phyloP scores from a whole-genome alignment of 768 basidiomycete species.

The Lactarius sanguifluus region DNA sequence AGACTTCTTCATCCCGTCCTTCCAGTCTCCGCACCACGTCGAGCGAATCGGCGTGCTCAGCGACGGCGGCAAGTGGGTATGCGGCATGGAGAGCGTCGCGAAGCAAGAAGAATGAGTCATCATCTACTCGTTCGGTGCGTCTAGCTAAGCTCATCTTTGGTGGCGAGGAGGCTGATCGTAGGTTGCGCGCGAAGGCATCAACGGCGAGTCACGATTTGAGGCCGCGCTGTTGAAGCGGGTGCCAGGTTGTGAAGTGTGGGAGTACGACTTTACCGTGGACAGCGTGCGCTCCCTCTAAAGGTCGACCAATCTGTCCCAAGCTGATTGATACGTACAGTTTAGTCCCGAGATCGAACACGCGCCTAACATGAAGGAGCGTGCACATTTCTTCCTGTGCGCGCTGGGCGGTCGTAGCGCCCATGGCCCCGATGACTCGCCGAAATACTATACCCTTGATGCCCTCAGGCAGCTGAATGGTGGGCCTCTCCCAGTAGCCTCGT shows the following conservation, averaged over 20 bases:
- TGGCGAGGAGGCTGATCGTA: too few relatives aligned
- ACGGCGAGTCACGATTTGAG: too few relatives aligned
- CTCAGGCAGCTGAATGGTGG: conserved; percentile 64
- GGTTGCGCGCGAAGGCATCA: too few relatives aligned
- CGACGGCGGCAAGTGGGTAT: too few relatives aligned
- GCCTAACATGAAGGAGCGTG: conserved; percentile 35
- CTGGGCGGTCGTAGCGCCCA: conserved; percentile 47
- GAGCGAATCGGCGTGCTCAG: too few relatives aligned
- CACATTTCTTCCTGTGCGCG: conserved; percentile 46
- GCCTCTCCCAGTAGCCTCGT: conserved; percentile 13
- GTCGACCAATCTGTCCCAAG: background rate
- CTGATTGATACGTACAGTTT: conserved; percentile 32
- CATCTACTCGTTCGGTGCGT: too few relatives aligned
- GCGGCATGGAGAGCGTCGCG: too few relatives aligned
- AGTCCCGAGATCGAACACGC: conserved; percentile 45
- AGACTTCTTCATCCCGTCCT: conserved; percentile 55
- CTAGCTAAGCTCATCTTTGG: too few relatives aligned
- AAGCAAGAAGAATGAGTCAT: too few relatives aligned
- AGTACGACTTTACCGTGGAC: conserved; percentile 36
- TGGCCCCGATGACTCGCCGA: conserved; percentile 44
- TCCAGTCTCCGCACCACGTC: conserved; percentile 51
- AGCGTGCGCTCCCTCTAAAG: conserved; percentile 30
- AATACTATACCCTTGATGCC: conserved; percentile 61
- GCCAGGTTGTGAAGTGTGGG: too few relatives aligned
- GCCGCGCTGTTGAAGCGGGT: too few relatives aligned